A percentile compares a stretch with the other conserved stretches of the same genome.
phyloP scores from a whole-genome alignment of 495 filamentous ascomycete species.

The Hamigera avellanea region DNA sequence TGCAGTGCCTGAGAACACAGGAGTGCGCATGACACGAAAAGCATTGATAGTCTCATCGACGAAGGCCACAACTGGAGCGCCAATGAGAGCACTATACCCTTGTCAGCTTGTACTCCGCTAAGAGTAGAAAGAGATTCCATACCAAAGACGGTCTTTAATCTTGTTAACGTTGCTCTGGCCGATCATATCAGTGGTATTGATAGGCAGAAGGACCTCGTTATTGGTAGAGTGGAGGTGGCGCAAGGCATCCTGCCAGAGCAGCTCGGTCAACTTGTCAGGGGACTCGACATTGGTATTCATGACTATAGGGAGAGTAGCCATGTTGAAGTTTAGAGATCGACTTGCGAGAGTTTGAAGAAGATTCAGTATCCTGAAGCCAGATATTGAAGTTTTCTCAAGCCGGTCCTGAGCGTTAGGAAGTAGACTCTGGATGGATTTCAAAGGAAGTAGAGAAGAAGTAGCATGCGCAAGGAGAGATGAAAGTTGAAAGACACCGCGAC shows the following conservation, averaged over 20 bases:
- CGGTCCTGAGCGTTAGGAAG: too few relatives aligned
- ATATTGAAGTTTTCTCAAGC: too few relatives aligned
- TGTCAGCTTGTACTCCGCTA: slow-evolving; percentile 2
- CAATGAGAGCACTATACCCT: slow-evolving; percentile 11
- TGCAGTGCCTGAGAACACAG: slow-evolving; percentile 10
- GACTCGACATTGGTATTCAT: slow-evolving; percentile 7
- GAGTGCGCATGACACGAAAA: slow-evolving; percentile 17
- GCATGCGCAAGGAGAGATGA: slow-evolving; percentile 3
- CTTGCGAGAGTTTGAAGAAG: neutral
- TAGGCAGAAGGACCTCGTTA: slow-evolving; percentile 16
- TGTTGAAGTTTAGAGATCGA: slow-evolving; percentile 2
- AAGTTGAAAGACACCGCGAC: slow-evolving; percentile 6
- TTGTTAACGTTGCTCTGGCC: slow-evolving; percentile 13
- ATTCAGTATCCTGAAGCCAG: too few relatives aligned
- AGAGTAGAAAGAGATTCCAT: slow-evolving; percentile 1
- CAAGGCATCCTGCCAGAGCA: slow-evolving; percentile 18
- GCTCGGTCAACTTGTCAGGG: slow-evolving; percentile 11
- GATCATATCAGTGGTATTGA: slow-evolving; percentile 15
- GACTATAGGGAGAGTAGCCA: slow-evolving; percentile 10
- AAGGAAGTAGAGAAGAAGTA: slow-evolving; percentile 4
- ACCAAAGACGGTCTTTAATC: slow-evolving; percentile 15
- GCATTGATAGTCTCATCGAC: slow-evolving; percentile 16
- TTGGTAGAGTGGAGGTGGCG: slow-evolving; percentile 14
- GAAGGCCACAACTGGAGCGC: slow-evolving; percentile 15
- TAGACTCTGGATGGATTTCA: slow-evolving; percentile 4